Percentiles rank a stretch among this genome's conserved stretches.
Evolutionary conservation across 768 basidiomycete species (phyloP).

Genomic region (Tricholoma saponaceum): DNA sequence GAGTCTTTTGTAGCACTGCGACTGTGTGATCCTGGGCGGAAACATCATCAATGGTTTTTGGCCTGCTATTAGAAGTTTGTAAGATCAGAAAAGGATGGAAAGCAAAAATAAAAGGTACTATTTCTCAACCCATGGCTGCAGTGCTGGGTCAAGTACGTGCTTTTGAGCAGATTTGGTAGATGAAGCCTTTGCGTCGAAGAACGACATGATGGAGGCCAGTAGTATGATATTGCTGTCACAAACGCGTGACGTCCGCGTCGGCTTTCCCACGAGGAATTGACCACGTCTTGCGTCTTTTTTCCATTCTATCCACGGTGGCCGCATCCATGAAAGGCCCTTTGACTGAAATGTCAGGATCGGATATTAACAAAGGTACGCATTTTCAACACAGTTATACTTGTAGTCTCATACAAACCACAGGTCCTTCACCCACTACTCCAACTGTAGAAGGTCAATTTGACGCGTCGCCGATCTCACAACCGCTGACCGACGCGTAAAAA

Average conservation of each 20-base stretch:
- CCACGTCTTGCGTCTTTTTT: constrained; percentile 17
- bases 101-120: constrained; percentile 56
- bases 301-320: constrained; percentile 9
- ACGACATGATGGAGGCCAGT: too few relatives aligned
- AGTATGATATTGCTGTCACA: constrained; percentile 26
- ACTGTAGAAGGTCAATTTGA: constrained; percentile 24
- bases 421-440: constrained; percentile 2
- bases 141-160: constrained; percentile 47
- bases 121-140: constrained; percentile 98
- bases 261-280: constrained; percentile 28
- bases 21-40: constrained; percentile 97
- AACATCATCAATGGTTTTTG: constrained; percentile 96
- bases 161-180: constrained; percentile 37
- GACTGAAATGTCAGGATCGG: constrained; percentile 33
- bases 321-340: constrained; percentile 19
- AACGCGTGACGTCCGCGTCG: constrained; percentile 47
- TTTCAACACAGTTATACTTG: neutral
- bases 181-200: constrained; percentile 52
- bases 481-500: constrained; percentile 23
- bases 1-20: constrained; percentile 84
- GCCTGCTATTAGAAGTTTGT: constrained; percentile 54
- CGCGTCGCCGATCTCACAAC: constrained; percentile 18
- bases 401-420: neutral
- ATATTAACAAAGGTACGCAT: constrained; percentile 30
- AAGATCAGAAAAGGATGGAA: neutral